Evolutionary conservation across 495 filamentous ascomycete species (phyloP).

Genomic region (Daldinia loculata): DNA sequence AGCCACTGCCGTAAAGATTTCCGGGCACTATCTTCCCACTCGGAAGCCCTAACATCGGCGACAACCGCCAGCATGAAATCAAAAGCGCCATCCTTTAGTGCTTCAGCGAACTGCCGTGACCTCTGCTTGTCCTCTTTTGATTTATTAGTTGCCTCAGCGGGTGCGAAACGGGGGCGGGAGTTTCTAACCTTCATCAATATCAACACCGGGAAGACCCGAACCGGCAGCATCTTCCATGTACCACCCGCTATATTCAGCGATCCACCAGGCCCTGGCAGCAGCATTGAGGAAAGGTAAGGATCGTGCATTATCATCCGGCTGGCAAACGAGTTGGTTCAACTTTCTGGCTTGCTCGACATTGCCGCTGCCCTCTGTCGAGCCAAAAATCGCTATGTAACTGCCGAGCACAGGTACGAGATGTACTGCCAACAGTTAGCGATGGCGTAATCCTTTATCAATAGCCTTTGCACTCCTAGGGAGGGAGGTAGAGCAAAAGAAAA

Average conservation of each 20-base stretch:
- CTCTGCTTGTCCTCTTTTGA: conserved; percentile 69
- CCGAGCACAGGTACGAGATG: conserved; percentile 83
- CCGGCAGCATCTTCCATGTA: conserved; percentile 74
- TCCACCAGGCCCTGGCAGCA: conserved; percentile 79
- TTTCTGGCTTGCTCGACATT: conserved; percentile 69
- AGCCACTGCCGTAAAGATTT: conserved; percentile 77
- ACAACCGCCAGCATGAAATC: conserved; percentile 88
- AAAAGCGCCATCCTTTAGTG: conserved; percentile 89
- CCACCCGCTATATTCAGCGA: conserved; percentile 90
- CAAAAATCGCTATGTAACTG: conserved; percentile 75
- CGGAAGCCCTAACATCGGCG: conserved; percentile 71
- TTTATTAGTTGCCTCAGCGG: conserved; percentile 33
- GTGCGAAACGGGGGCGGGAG: not conserved
- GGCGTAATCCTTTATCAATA: not conserved
- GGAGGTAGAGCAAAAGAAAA: not conserved
- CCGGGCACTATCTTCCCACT: conserved; percentile 84
- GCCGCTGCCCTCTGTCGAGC: conserved; percentile 70
- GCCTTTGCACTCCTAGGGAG: not conserved
- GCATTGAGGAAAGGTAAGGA: conserved; percentile 76
- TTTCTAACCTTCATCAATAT: conserved; percentile 56
- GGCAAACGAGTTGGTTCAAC: conserved; percentile 71
- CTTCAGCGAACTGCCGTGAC: conserved; percentile 73
- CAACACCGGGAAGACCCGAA: conserved; percentile 60
- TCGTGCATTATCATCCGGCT: conserved; percentile 72
- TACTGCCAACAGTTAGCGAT: conserved; percentile 56